A percentile compares a stretch with the other conserved stretches of the same genome.
phyloP scores from a whole-genome alignment of 805 yeast species.

The Saturnispora quitensis region DNA sequence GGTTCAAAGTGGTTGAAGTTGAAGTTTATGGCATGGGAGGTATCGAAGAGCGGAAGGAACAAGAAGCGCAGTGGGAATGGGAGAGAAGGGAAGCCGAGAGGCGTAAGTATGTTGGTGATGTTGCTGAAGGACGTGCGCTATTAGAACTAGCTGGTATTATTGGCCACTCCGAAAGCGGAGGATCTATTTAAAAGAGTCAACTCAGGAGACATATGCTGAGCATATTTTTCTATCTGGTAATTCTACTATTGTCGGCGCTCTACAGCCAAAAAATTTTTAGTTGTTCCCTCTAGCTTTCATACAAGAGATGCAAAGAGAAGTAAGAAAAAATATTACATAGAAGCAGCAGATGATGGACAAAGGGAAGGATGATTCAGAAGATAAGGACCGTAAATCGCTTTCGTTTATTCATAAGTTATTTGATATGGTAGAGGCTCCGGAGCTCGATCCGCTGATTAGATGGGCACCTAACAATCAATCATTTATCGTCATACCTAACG shows the following conservation, averaged over 20 bases:
- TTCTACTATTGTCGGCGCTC: neutral
- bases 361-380: neutral
- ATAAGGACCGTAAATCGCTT: conserved; percentile 8
- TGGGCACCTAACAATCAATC: conserved; percentile 65
- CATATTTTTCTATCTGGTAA: neutral
- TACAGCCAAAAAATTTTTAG: neutral
- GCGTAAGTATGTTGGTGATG: conserved; percentile 59
- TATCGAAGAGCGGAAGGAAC: conserved; percentile 66
- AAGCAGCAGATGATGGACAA: neutral
- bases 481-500: conserved; percentile 76
- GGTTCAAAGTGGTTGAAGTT: conserved; percentile 61
- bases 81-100: conserved; percentile 79
- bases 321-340: neutral
- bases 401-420: conserved; percentile 79
- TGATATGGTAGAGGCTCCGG: conserved; percentile 77
- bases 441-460: conserved; percentile 69
- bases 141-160: conserved; percentile 72
- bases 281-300: neutral
- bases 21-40: conserved; percentile 94
- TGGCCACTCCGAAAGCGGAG: conserved; percentile 39
- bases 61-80: conserved; percentile 79
- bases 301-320: neutral
- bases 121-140: conserved; percentile 78
- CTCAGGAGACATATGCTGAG: conserved; percentile 1
- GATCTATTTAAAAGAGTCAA: conserved; percentile 31